Conservation (phyloP, 768 basidiomycete species). For the Boletus rubroflammeus region DNA sequence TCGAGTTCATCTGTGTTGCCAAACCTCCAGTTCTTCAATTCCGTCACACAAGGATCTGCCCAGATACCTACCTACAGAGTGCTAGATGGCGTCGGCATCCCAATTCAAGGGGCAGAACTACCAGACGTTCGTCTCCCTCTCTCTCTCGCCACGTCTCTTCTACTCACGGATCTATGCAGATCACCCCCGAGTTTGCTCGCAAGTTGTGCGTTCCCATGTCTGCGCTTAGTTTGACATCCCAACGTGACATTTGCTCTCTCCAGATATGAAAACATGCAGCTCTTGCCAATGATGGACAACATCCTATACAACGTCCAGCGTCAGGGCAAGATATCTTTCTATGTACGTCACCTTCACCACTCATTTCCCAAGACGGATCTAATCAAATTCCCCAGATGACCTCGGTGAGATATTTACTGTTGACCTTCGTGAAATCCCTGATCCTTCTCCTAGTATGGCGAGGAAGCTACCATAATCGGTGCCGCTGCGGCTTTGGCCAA, state of each 20-base stretch:
- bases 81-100: slow-evolving; percentile 74
- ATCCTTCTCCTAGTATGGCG: slow-evolving; percentile 58
- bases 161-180: slow-evolving; percentile 37
- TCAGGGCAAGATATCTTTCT: slow-evolving; percentile 91
- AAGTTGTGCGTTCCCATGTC: slow-evolving; percentile 44
- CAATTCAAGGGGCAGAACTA: slow-evolving; percentile 66
- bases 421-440: background rate
- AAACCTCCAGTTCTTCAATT: slow-evolving; percentile 76
- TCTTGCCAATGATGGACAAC: slow-evolving; percentile 81
- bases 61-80: slow-evolving; percentile 86
- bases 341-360: slow-evolving; percentile 46
- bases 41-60: slow-evolving; percentile 54
- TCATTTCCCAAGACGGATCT: slow-evolving; percentile 5
- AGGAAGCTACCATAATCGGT: slow-evolving; percentile 88
- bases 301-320: slow-evolving; percentile 89
- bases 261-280: slow-evolving; percentile 76
- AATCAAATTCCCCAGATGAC: slow-evolving; percentile 58
- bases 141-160: background rate
- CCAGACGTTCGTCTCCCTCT: slow-evolving; percentile 56
- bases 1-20: slow-evolving; percentile 62
- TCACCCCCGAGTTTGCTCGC: slow-evolving; percentile 64
- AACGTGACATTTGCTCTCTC: background rate
- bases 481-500: slow-evolving; percentile 79
- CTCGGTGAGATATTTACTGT: slow-evolving; percentile 49
- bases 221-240: background rate